phyloP scores from a whole-genome alignment of 257 asterid genomes.

The Marsdenia floribunda region DNA sequence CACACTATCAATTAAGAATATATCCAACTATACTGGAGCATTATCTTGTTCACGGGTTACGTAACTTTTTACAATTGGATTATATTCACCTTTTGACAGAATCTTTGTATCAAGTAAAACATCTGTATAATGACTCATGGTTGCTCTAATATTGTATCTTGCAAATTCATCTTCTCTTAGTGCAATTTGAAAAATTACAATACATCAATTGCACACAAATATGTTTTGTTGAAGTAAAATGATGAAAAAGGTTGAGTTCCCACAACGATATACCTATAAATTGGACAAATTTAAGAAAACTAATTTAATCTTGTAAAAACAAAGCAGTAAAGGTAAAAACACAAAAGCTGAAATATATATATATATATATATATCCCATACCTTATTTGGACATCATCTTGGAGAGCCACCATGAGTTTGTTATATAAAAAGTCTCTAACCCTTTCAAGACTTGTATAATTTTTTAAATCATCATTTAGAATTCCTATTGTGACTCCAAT shows the following conservation, averaged over 20 bases:
- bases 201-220: background rate
- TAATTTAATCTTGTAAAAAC: too few relatives aligned
- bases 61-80: conserved; percentile 31
- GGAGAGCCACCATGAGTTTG: too few relatives aligned
- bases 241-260: background rate
- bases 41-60: conserved; percentile 37
- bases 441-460: background rate
- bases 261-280: conserved; percentile 3
- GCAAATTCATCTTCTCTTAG: background rate
- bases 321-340: too few relatives aligned
- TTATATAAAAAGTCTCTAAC: too few relatives aligned
- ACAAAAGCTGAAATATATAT: too few relatives aligned
- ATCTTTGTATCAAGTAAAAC: background rate
- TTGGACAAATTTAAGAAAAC: too few relatives aligned
- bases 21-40: conserved; percentile 55
- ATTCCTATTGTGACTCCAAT: conserved; percentile 1
- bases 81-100: conserved; percentile 63
- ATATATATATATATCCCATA: too few relatives aligned
- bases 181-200: background rate
- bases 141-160: background rate
- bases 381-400: background rate
- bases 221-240: background rate
- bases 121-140: background rate
- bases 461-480: background rate
- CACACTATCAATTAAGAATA: conserved; percentile 7